Base-by-base conservation (phyloP, 768 basidiomycete genomes). In the Tulasnella sp. region DNA sequence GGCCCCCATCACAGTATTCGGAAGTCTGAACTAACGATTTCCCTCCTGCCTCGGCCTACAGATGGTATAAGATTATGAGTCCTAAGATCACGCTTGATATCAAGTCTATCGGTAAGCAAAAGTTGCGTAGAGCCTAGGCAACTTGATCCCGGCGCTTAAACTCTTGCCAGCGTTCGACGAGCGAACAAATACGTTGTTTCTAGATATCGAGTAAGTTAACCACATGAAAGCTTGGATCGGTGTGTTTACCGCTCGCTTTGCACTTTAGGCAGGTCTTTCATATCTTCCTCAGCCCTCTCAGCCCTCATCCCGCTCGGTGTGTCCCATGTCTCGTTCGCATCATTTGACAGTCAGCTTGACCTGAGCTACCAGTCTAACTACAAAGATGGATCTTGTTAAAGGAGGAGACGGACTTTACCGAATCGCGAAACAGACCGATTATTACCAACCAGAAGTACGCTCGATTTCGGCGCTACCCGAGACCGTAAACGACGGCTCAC, bases 381-480 rank as follows among this genome's bases (percentile, higher is more conserved):
- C 42, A 7, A 80, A 75, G 41, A 18, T 80, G 22, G 72, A 80
- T 8, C 37, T 80, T 20, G n/a, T 42, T 24, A 44, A 72, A 8
- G 64, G 42, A 24, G 34, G 12, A 34, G 78, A 80, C 41, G 78
- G 72, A 24, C 31, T 80, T 28, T 80, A 80, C 42, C 73, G 64
- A 16, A 80, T 80, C n/a, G 46, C 42, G 8, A 75, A 80, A 31
- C 78, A 80, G 58, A 73, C 64, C 3, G 78, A 80, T 44, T 80
- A 74, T 46, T 80, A 80, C 31, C 78, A 80, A 40, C 78, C 72
- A 5, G 78, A 80, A 40, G 78, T 80, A 50, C n/a, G 78, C 76
- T 37, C 41, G 50, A 40, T 22, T 24, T 31, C 73, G 24, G 44
- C 11, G 20, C 20, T 76, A 48, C 31, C 75, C 44, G 75, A 76